A percentile compares a stretch with the other conserved stretches of the same genome.
Evolutionary conservation across 2,329 filamentous ascomycete genomes (phyloP).

Genomic region (Penicillium concentricum): DNA sequence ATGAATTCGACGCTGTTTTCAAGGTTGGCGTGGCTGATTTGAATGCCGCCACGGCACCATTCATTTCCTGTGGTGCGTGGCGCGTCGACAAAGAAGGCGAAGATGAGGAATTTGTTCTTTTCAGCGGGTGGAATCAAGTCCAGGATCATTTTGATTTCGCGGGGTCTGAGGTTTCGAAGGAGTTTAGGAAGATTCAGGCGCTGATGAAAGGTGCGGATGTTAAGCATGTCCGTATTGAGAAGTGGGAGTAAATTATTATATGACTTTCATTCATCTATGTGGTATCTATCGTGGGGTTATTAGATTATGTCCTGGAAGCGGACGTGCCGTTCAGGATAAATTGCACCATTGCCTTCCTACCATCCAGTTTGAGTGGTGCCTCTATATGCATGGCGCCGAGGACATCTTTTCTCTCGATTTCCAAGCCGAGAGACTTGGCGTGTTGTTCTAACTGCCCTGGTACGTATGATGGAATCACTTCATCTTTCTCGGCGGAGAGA

Average conservation of each 20-base stretch:
- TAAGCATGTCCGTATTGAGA: conserved; percentile 24
- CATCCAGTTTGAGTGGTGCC: conserved; percentile 44
- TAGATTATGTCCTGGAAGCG: background rate
- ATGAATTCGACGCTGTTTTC: conserved; percentile 30
- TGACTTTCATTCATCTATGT: background rate
- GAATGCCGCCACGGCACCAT: conserved; percentile 28
- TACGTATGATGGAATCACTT: conserved; percentile 43
- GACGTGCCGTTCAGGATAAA: conserved; percentile 19
- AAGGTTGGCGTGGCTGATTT: conserved; percentile 26
- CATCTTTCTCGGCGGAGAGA: conserved; percentile 44
- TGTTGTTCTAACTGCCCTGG: conserved; percentile 35
- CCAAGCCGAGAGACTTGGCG: conserved; percentile 35
- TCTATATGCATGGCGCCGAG: conserved; percentile 53
- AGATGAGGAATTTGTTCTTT: conserved; percentile 45
- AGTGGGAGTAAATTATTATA: conserved; percentile 10
- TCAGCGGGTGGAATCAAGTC: conserved; percentile 40
- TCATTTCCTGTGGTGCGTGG: conserved; percentile 38
- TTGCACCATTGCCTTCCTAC: conserved; percentile 40
- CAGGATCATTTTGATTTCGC: conserved; percentile 38
- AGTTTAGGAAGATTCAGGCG: conserved; percentile 25
- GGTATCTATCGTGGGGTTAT: background rate
- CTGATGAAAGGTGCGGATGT: conserved; percentile 27
- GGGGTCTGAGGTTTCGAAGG: conserved; percentile 32
- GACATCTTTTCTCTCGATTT: conserved; percentile 41
- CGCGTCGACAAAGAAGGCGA: conserved; percentile 37